Evolutionary conservation across 169 alveolate genomes (phyloP).

Genomic region (Cyclospora cayetanensis): DNA sequence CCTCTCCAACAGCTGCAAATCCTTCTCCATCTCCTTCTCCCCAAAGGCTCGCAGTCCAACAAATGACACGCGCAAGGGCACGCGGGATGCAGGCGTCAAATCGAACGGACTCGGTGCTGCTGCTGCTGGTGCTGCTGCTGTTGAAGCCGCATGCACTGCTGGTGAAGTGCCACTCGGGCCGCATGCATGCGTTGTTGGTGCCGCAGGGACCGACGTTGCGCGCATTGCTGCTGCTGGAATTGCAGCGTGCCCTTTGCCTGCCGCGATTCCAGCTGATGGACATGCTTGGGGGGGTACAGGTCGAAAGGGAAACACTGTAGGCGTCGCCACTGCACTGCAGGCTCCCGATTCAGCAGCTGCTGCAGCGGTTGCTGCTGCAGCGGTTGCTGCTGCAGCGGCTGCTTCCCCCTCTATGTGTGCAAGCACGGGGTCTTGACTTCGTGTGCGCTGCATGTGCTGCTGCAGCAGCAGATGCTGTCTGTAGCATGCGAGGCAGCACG

Average conservation of each 20-base stretch:
- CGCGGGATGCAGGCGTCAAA: not conserved
- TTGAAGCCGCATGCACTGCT: not conserved
- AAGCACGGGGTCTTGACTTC: constrained; percentile 17
- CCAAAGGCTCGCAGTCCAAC: not conserved
- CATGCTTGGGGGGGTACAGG: not conserved
- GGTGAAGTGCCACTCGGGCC: not conserved
- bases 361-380: constrained; percentile 2
- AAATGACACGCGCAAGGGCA: not conserved
- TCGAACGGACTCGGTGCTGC: not conserved
- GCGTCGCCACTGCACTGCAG: too few relatives aligned
- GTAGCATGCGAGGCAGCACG: constrained; percentile 4
- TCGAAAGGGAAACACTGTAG: not conserved
- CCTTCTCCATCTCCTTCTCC: not conserved
- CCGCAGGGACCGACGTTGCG: not conserved
- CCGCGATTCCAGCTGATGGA: not conserved
- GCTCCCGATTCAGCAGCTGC: not conserved
- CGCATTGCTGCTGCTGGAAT: not conserved
- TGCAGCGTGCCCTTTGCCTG: not conserved
- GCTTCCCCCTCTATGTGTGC: constrained; percentile 21
- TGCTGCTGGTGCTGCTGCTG: constrained; percentile 21
- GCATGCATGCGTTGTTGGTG: not conserved
- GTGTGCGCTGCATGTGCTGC: constrained; percentile 1
- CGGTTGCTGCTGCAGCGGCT: not conserved
- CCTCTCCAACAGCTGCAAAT: not conserved
- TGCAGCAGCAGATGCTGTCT: constrained; percentile 44